Evolutionary conservation across 192 early-diverging fungal genomes (phyloP).

Genomic region (Coemansia nantahalensis): DNA sequence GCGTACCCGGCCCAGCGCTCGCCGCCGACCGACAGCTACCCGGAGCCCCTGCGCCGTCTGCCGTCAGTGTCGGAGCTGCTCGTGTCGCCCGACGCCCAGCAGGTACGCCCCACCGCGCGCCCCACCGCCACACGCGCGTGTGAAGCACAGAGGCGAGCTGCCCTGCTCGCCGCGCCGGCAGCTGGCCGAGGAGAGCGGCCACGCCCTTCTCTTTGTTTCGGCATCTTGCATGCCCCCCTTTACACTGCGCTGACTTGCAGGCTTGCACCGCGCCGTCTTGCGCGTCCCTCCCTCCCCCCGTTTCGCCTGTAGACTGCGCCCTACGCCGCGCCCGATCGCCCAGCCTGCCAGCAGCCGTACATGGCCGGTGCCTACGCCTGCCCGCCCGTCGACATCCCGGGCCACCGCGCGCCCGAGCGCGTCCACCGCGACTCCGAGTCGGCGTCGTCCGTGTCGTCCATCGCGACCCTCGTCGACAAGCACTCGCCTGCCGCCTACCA

Average conservation of each 20-base stretch:
- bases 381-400: conserved; percentile 33
- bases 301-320: background rate
- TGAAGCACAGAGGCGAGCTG: too few relatives aligned
- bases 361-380: conserved; percentile 2
- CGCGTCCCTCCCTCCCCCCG: too few relatives aligned
- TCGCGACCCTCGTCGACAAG: conserved; percentile 31
- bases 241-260: background rate
- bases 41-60: conserved; percentile 24
- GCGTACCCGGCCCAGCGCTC: conserved; percentile 5
- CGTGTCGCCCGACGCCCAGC: conserved; percentile 25
- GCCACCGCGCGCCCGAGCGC: conserved; percentile 3
- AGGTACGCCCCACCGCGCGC: conserved; percentile 32
- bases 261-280: background rate
- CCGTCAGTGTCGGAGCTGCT: conserved; percentile 48
- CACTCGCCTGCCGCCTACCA: conserved; percentile 17
- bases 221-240: background rate
- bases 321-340: background rate
- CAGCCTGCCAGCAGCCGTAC: conserved; percentile 6
- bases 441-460: conserved; percentile 47
- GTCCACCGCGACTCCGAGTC: conserved; percentile 43
- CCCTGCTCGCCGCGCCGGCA: too few relatives aligned
- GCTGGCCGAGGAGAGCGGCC: background rate
- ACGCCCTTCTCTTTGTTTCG: background rate
- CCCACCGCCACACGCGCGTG: too few relatives aligned
- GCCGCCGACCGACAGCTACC: conserved; percentile 13